Evolutionary conservation across 106 monocot species (phyloP), one percentile per base, ranked within the genome.

Genomic region (Allium fistulosum): DNA sequence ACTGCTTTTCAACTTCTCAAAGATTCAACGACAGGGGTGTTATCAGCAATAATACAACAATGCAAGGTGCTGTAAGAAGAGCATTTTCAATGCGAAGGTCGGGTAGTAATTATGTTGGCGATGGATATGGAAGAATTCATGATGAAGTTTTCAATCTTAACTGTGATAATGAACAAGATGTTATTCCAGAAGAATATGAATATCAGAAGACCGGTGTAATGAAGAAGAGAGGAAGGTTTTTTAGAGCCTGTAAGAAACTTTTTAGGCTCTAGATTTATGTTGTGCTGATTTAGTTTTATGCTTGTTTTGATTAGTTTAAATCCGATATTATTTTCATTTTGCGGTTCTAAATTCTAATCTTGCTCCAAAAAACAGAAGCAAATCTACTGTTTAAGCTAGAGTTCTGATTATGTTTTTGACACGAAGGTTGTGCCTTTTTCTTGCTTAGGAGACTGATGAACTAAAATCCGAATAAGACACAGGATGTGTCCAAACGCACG

Each of bases 51-150:
- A 7, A 15, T 59, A 14, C 58, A 8, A 59, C 58, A 59, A 15
- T 59, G n/a, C 58, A 59, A 17, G 58, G 17, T 3, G 58, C n/a
- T n/a, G 16, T 22, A 18, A 59, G 58, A 18, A 59, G 58, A 18
- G 58, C 58, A 0, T 59, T 59, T 18, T 59, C 16, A 7, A 59
- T 59, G 58, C n/a, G 58, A 12, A 59, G 14, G 3, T 59, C 58
- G 15, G 11, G 13, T 3, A 17, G 17, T 7, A 14, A 11, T 12
- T 59, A 1, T 1, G 7, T 59, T 59, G 16, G 58, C 22, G 58
- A 59, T 59, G 58, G 58, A 9, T 59, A 59, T 59, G n/a, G 58
- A 18, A 59, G 58, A 18, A 59, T 59, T 18, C 58, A 59, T 59
- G 9, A 59, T 17, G 16, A 13, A 17, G 5, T 37, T 4, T 37